phyloP scores from a whole-genome alignment of 768 basidiomycete genomes.

The Suillus weaverae region DNA sequence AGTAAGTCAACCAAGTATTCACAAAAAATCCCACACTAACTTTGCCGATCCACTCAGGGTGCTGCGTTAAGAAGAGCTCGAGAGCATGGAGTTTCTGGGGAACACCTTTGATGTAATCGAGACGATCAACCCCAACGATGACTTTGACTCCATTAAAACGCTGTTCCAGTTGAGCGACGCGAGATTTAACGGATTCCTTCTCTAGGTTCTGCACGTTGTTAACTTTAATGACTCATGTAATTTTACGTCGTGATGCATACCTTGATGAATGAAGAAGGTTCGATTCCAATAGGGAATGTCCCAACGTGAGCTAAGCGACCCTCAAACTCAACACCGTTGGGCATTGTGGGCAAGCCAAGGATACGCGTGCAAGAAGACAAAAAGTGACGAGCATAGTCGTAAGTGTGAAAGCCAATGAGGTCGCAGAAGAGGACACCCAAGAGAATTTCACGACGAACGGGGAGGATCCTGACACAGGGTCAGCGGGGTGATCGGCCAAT shows the following conservation, averaged over 20 bases:
- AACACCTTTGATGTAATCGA: conserved; percentile 99
- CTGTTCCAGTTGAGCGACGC: conserved; percentile 80
- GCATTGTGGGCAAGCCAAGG: conserved; percentile 92
- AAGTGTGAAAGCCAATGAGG: conserved; percentile 98
- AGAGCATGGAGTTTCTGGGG: conserved; percentile 97
- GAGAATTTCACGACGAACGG: conserved; percentile 96
- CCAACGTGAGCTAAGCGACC: conserved; percentile 96
- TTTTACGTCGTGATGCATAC: conserved; percentile 37
- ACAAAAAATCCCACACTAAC: conserved; percentile 35
- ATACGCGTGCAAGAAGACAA: conserved; percentile 97
- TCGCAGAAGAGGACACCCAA: conserved; percentile 95
- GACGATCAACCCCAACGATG: conserved; percentile 96
- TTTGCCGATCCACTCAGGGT: conserved; percentile 99
- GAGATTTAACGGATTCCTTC: conserved; percentile 76
- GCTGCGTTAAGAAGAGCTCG: conserved; percentile 94
- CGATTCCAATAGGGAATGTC: conserved; percentile 99
- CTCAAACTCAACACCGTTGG: conserved; percentile 96
- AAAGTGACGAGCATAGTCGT: conserved; percentile 99
- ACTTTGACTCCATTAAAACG: conserved; percentile 94
- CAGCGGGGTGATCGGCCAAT: conserved; percentile 9
- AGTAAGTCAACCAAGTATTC: conserved; percentile 3
- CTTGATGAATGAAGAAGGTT: conserved; percentile 87
- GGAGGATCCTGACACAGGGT: conserved; percentile 69
- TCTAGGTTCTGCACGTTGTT: conserved; percentile 60
- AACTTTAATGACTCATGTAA: conserved; percentile 9